These are phyloP conservation scores for Fragilariopsis cylindrus DNA, from an alignment of 108 stramenopile species.

Conservation along the genomic window DNA sequence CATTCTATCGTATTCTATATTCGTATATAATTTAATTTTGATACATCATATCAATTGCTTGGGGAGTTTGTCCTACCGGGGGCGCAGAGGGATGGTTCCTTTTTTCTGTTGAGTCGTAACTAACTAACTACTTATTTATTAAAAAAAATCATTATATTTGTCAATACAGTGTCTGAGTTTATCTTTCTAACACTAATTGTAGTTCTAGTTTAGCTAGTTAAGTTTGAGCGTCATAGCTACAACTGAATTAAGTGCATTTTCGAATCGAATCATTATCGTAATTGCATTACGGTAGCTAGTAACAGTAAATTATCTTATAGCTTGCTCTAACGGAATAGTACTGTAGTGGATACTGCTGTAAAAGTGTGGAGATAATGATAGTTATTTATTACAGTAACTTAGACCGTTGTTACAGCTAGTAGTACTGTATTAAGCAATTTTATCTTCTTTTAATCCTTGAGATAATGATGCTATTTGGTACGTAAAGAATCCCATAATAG, in stretches of 20 bases:
- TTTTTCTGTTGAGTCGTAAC: constrained; percentile 6
- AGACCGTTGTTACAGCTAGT: too few relatives aligned
- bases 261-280: too few relatives aligned
- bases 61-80: constrained; percentile 14
- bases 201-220: too few relatives aligned
- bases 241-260: too few relatives aligned
- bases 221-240: too few relatives aligned
- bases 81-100: constrained; percentile 10
- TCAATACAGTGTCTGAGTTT: background rate
- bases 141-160: constrained; percentile 12
- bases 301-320: too few relatives aligned
- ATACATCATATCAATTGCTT: constrained; percentile 8
- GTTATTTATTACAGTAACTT: too few relatives aligned
- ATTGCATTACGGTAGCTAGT: too few relatives aligned
- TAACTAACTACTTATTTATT: background rate
- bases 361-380: too few relatives aligned
- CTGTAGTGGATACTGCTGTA: too few relatives aligned
- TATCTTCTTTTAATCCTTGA: constrained; percentile 70
- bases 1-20: background rate
- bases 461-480: constrained; percentile 77
- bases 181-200: too few relatives aligned
- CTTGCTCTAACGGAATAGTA: too few relatives aligned
- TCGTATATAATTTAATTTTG: background rate
- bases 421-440: constrained; percentile 26
- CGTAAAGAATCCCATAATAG: constrained; percentile 84